Base-by-base conservation (phyloP, 352 stramenopile genomes). In the Thraustotheca clavata region DNA sequence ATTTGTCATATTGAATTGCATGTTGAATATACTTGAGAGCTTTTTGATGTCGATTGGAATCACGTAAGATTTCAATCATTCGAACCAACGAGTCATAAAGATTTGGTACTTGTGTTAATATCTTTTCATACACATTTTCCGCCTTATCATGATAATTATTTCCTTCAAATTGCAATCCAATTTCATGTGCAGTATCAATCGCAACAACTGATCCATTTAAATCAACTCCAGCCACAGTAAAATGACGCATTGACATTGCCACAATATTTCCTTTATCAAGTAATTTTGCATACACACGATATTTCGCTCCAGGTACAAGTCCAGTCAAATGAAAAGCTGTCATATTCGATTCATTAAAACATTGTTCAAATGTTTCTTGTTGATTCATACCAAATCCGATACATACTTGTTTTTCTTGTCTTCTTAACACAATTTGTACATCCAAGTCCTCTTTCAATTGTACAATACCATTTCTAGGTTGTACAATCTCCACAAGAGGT, bases 321-420 rank as follows among this genome's bases (percentile, higher is more conserved):
- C 79, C 76, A 0, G 72, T 69, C 22, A 82, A 67, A 22, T 82
- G 63, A 72, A 89, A 90, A 35, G 69, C 68, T 27, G 74, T 80
- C 70, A 73, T 72, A 69, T 86, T 79, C 24, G 70, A 70, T 29
- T 80, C 71, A 27, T 79, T 72, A 49, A 89, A 89, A 68, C 83
- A 92, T 8, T 62, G 72, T 71, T 90, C 76, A 24, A 71, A 62
- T 24, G 75, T 26, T 7, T 81, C 69, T n/a, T 57, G n/a, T n/a
- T n/a, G n/a, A n/a, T n/a, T n/a, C n/a, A n/a, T n/a, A n/a, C n/a
- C n/a, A n/a, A n/a, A n/a, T n/a, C n/a, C n/a, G n/a, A n/a, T n/a
- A n/a, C n/a, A n/a, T n/a, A n/a, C n/a, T n/a, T n/a, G n/a, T n/a
- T n/a, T n/a, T n/a, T n/a, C n/a, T n/a, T n/a, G n/a, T n/a, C n/a